Evolutionary conservation across 352 stramenopile species (phyloP).

Genomic region (Discostella stelligera): DNA sequence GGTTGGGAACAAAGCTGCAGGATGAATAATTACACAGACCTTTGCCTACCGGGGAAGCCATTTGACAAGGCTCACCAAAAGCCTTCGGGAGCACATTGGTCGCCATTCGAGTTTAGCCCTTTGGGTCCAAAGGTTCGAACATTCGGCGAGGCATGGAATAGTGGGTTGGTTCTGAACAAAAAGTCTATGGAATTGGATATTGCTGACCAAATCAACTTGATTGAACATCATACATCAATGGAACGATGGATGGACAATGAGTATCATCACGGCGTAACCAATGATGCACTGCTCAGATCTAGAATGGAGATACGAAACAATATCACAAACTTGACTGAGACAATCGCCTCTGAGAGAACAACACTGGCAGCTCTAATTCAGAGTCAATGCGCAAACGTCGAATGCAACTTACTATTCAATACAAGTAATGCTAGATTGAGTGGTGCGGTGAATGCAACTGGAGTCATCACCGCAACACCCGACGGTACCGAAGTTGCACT

Average conservation of each 20-base stretch:
- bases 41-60: constrained; percentile 36
- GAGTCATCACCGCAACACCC: constrained; percentile 76
- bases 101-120: constrained; percentile 76
- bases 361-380: constrained; percentile 35
- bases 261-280: constrained; percentile 55
- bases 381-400: constrained; percentile 54
- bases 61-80: constrained; percentile 13
- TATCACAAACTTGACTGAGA: constrained; percentile 49
- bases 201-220: constrained; percentile 41
- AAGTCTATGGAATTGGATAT: constrained; percentile 45
- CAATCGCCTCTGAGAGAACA: constrained; percentile 30
- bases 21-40: constrained; percentile 14
- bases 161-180: constrained; percentile 67
- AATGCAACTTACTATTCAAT: constrained; percentile 82
- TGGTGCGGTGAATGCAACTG: constrained; percentile 77
- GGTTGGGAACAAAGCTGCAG: constrained; percentile 58
- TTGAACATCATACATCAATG: constrained; percentile 46
- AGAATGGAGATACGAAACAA: constrained; percentile 54
- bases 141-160: constrained; percentile 53
- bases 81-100: constrained; percentile 76
- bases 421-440: constrained; percentile 85
- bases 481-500: constrained; percentile 89
- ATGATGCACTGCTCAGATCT: constrained; percentile 56
- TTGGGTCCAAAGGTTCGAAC: constrained; percentile 68
- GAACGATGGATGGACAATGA: constrained; percentile 58